Percentiles rank a stretch among this genome's conserved stretches.
These are phyloP conservation scores for Colletotrichum sp. DNA, from an alignment of 2,329 filamentous ascomycete species.

Conservation along the genomic window DNA sequence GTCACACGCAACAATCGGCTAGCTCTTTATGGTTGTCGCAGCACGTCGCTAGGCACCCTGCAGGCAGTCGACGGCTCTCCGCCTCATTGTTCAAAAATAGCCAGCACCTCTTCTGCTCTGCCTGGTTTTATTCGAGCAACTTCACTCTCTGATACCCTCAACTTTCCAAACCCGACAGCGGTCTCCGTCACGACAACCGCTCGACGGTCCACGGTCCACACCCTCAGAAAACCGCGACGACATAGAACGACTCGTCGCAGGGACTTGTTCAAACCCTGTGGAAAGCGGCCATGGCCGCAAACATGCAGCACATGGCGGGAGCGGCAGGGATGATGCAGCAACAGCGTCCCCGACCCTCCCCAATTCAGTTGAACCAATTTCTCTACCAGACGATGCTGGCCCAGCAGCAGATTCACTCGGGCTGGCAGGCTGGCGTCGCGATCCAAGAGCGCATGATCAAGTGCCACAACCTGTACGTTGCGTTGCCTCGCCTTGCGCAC, in stretches of 20 bases:
- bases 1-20: neutral
- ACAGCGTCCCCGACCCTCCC: slow-evolving; percentile 38
- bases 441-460: slow-evolving; percentile 48
- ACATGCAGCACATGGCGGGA: slow-evolving; percentile 62
- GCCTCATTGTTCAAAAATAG: slow-evolving; percentile 22
- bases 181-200: neutral
- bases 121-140: neutral
- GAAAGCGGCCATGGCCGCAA: slow-evolving; percentile 63
- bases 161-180: neutral
- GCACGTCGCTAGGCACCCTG: slow-evolving; percentile 35
- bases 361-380: slow-evolving; percentile 38
- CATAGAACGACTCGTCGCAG: neutral
- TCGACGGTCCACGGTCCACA: neutral
- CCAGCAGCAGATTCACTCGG: slow-evolving; percentile 34
- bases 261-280: slow-evolving; percentile 21
- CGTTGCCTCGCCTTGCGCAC: neutral
- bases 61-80: slow-evolving; percentile 28
- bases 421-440: slow-evolving; percentile 45
- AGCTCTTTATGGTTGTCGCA: slow-evolving; percentile 35
- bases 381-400: slow-evolving; percentile 45
- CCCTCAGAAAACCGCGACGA: slow-evolving; percentile 10
- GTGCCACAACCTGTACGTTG: slow-evolving; percentile 45
- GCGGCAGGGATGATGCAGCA: slow-evolving; percentile 51
- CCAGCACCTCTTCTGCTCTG: neutral
- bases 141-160: neutral